Conservation (phyloP, 306 rosid genomes). For the Alnus glutinosa region DNA sequence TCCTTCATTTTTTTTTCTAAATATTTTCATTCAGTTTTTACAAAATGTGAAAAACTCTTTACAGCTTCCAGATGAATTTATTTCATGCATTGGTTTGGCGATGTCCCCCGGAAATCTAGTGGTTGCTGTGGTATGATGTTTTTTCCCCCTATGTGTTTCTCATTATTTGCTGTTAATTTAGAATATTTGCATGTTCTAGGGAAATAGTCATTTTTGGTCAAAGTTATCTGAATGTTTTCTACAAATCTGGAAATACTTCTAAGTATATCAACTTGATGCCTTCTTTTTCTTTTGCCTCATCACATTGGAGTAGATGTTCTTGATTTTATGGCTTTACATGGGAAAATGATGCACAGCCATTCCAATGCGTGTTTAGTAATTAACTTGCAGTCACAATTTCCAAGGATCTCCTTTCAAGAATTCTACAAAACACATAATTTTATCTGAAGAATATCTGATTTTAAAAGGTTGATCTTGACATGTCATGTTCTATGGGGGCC, state of each 20-base stretch:
- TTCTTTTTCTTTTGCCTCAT: neutral
- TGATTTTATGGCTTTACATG: neutral
- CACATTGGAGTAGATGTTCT: neutral
- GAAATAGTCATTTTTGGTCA: neutral
- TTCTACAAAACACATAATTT: too few species aligned
- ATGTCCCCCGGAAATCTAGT: constrained; percentile 92
- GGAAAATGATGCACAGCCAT: neutral
- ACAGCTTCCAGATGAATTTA: constrained; percentile 72
- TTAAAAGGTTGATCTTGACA: neutral
- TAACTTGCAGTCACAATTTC: neutral
- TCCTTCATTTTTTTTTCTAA: constrained; percentile 13
- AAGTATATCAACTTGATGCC: neutral
- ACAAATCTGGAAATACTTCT: neutral
- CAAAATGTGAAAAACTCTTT: constrained; percentile 22
- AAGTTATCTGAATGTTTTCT: neutral
- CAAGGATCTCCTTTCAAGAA: neutral
- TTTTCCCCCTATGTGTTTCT: constrained; percentile 16
- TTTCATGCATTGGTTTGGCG: constrained; percentile 74
- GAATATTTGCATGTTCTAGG: neutral
- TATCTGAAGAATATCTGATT: neutral
- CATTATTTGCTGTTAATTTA: neutral
- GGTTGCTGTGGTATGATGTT: constrained; percentile 59
- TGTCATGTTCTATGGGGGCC: neutral
- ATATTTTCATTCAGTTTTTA: constrained; percentile 18
- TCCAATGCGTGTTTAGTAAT: neutral